Evolutionary conservation across 108 stramenopile species (phyloP), one percentile per base, ranked within the genome.

Genomic region (Pseudonitzschia delicatissima): DNA sequence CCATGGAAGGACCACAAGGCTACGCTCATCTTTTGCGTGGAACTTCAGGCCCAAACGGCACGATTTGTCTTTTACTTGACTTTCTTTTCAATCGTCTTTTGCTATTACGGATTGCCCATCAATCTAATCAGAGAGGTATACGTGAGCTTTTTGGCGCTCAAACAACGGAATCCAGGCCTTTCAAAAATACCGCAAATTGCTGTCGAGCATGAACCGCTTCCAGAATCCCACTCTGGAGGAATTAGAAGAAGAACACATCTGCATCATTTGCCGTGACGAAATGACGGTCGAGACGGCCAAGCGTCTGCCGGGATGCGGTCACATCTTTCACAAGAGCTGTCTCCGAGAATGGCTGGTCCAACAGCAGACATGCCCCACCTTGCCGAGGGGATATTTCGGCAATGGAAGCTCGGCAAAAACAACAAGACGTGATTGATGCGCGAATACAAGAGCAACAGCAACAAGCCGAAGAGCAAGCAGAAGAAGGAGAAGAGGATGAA

Each of bases 181-280:
- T 72, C 68, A 80, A 45, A 90, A 83, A 62, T 98, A 98, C 73
- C 90, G 96, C 8, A 77, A 81, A 23, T 71, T 99, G 20, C 96
- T 96, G 50, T 71, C 84, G 34, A 96, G 88, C 50, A 94, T 99
- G 95, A 90, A 87, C 63, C 87, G 93, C 25, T 98, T 99, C 71
- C 87, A 87, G 32, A 73, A 72, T 52, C 92, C 93, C 12, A 84
- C 87, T 13, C 87, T 91, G 37, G 95, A 96, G 37, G 95, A 98
- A 60, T 73, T 98, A 44, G 87, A 88, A 45, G 88, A 79, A 42
- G 71, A 83, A 12, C 95, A 92, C 4, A 77, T 83, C n/a, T 99
- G 98, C 66, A 96, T 99, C 71, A 98, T 99, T 71, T 99, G 98
- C 82, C 95, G 98, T 5, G 98, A 99, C 69, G 76, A 75, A 53